Percentiles rank a stretch among this genome's conserved stretches.
Evolutionary conservation across 805 yeast species (phyloP).

Genomic region (Clavispora phyllophila): DNA sequence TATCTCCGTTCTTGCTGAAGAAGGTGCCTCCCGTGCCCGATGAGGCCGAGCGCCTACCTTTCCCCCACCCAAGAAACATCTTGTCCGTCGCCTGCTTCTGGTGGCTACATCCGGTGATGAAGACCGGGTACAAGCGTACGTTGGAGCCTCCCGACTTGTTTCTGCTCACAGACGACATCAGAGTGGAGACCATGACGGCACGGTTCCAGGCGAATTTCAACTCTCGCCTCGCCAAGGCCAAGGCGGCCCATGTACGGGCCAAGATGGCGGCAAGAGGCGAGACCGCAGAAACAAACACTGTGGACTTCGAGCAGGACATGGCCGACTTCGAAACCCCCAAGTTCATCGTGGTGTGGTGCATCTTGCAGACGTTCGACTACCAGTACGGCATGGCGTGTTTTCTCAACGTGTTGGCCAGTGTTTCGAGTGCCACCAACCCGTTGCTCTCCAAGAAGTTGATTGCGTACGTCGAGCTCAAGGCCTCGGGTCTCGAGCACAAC

Average conservation of each 20-base stretch:
- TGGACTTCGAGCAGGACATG: constrained; percentile 18
- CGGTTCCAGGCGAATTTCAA: constrained; percentile 18
- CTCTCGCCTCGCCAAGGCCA: constrained; percentile 7
- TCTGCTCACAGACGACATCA: constrained; percentile 28
- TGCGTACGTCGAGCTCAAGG: constrained; percentile 26
- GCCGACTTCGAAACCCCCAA: constrained; percentile 27
- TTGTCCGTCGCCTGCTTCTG: constrained; percentile 48
- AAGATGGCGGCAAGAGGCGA: constrained; percentile 26
- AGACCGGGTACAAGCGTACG: constrained; percentile 68
- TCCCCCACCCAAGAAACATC: constrained; percentile 40
- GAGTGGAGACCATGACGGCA: constrained; percentile 28
- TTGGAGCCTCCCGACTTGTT: constrained; percentile 60
- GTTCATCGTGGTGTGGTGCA: constrained; percentile 17
- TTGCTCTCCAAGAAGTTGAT: constrained; percentile 35
- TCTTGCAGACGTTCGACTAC: constrained; percentile 26
- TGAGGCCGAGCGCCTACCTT: constrained; percentile 43
- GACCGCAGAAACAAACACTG: constrained; percentile 10
- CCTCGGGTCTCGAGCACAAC: constrained; percentile 19
- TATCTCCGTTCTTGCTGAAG: constrained; percentile 30
- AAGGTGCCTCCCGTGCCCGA: constrained; percentile 47
- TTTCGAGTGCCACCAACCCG: constrained; percentile 27
- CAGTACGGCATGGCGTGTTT: constrained; percentile 21
- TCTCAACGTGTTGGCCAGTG: constrained; percentile 21
- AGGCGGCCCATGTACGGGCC: constrained; percentile 14
- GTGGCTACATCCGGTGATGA: constrained; percentile 65